Conservation (phyloP, 495 filamentous ascomycete genomes). For the Aspergillus avenaceus region DNA sequence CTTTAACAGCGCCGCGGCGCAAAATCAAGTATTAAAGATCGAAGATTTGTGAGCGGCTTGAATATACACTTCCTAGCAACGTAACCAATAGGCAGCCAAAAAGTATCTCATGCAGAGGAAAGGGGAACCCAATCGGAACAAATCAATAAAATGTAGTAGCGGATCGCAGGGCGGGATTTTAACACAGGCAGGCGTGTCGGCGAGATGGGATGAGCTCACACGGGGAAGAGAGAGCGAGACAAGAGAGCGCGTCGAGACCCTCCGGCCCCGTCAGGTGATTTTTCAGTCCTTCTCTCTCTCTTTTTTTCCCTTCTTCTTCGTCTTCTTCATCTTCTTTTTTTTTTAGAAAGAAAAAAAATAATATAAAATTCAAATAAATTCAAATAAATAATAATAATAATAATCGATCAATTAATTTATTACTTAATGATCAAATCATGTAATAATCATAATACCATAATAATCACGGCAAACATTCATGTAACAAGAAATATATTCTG, state of each 20-base stretch:
- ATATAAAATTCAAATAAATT: no score
- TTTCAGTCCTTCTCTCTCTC: no score
- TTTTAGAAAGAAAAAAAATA: no score
- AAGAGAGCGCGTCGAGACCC: conserved; percentile 32
- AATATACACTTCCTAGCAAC: background rate
- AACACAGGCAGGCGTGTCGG: conserved; percentile 13
- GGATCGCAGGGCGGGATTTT: background rate
- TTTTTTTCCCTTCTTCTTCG: no score
- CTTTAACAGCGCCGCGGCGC: conserved; percentile 23
- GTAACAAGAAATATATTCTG: no score
- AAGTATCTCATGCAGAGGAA: background rate
- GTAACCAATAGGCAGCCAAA: background rate
- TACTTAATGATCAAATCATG: no score
- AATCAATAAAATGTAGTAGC: background rate
- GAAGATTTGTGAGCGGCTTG: background rate
- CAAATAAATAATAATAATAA: no score
- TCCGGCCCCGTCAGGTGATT: conserved; percentile 31
- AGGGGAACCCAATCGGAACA: background rate
- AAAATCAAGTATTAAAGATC: conserved; percentile 9
- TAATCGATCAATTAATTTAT: no score
- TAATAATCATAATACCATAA: no score
- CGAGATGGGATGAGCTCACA: conserved; percentile 34
- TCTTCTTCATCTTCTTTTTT: no score
- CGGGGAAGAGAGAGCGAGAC: conserved; percentile 13
- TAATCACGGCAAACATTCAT: no score